Conservation (phyloP, 1,284 basidiomycete species). For the Ganoderma meredithae region DNA sequence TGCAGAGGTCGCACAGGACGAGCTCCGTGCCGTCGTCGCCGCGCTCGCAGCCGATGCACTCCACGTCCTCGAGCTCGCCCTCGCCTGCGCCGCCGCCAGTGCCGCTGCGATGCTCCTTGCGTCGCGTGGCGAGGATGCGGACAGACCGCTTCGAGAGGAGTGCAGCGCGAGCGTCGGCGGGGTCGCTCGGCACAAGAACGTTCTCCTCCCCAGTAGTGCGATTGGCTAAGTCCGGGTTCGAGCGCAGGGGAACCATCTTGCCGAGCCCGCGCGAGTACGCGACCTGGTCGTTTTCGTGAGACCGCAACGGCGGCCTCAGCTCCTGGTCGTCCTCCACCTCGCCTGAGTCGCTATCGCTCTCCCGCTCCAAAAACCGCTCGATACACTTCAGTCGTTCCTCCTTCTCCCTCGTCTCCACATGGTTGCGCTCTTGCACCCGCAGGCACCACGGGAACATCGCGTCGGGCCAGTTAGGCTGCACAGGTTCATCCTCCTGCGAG, state of each 20-base stretch:
- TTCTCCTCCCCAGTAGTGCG: slow-evolving; percentile 30
- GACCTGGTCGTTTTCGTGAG: slow-evolving; percentile 42
- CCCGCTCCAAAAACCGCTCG: slow-evolving; percentile 64
- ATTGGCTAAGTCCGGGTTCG: slow-evolving; percentile 45
- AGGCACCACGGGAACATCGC: slow-evolving; percentile 77
- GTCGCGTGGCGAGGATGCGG: slow-evolving; percentile 61
- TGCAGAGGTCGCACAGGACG: slow-evolving; percentile 80
- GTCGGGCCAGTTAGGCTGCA: slow-evolving; percentile 79
- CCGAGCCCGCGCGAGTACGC: slow-evolving; percentile 55
- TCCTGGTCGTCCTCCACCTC: slow-evolving; percentile 52
- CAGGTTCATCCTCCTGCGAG: slow-evolving; percentile 26
- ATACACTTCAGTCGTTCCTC: slow-evolving; percentile 66
- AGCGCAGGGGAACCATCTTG: slow-evolving; percentile 65
- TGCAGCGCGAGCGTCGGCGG: slow-evolving; percentile 75
- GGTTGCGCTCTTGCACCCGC: slow-evolving; percentile 59
- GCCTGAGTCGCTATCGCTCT: slow-evolving; percentile 56
- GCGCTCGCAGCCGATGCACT: slow-evolving; percentile 69
- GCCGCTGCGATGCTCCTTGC: slow-evolving; percentile 33
- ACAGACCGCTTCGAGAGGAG: slow-evolving; percentile 73
- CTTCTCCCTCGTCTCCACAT: slow-evolving; percentile 57
- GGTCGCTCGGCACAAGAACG: slow-evolving; percentile 63
- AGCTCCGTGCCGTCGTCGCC: slow-evolving; percentile 70
- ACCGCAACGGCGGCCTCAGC: slow-evolving; percentile 40
- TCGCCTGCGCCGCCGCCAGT: slow-evolving; percentile 27
- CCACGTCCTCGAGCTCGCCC: slow-evolving; percentile 50